Percentiles rank a stretch among this genome's conserved stretches.
These are phyloP conservation scores for Mucor plumbeus DNA, from an alignment of 371 early-diverging fungal species.

Conservation along the genomic window DNA sequence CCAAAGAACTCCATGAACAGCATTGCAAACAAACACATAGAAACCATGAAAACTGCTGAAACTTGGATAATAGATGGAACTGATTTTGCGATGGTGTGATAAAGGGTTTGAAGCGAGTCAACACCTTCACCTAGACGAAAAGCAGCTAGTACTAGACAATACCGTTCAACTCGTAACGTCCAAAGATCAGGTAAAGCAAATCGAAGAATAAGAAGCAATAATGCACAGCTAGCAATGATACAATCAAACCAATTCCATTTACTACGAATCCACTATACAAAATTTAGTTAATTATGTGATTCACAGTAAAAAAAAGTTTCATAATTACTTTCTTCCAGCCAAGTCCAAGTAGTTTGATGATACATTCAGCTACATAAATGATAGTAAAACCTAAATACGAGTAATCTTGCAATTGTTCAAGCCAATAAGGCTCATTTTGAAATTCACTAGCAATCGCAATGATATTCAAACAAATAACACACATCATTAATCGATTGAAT, in stretches of 20 bases:
- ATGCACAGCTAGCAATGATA: slow-evolving; percentile 47
- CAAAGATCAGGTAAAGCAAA: slow-evolving; percentile 56
- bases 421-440: slow-evolving; percentile 49
- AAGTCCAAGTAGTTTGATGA: slow-evolving; percentile 54
- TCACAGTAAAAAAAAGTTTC: background rate
- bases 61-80: slow-evolving; percentile 60
- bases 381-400: slow-evolving; percentile 53
- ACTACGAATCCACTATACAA: slow-evolving; percentile 55
- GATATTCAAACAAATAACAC: slow-evolving; percentile 52
- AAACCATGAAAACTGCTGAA: slow-evolving; percentile 63
- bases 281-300: background rate
- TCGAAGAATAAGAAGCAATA: slow-evolving; percentile 50
- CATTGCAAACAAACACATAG: slow-evolving; percentile 63
- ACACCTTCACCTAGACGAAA: slow-evolving; percentile 65
- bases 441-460: slow-evolving; percentile 38
- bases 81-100: slow-evolving; percentile 57
- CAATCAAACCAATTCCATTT: slow-evolving; percentile 65
- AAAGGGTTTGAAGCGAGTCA: slow-evolving; percentile 59
- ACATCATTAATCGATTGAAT: slow-evolving; percentile 57
- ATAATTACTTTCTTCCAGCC: slow-evolving; percentile 59
- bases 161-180: slow-evolving; percentile 57
- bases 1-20: slow-evolving; percentile 68
- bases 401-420: slow-evolving; percentile 46
- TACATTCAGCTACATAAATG: slow-evolving; percentile 51
- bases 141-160: slow-evolving; percentile 58